Evolutionary conservation across 2,329 filamentous ascomycete species (phyloP).

Genomic region (Botryotinia convoluta): DNA sequence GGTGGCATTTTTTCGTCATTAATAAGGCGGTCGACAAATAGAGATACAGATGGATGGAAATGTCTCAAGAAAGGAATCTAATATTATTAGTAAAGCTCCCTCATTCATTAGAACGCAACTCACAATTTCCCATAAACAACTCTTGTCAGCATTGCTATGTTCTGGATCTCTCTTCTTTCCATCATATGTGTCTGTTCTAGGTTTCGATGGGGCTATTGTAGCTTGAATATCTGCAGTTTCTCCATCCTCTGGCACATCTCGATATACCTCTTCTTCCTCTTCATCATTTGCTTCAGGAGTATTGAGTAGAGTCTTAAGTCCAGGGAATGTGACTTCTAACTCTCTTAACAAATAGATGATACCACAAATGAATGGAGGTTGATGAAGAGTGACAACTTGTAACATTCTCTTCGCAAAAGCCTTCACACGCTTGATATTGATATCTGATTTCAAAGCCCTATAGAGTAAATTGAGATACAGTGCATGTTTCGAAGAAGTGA

Average conservation of each 20-base stretch:
- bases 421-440: slow-evolving; percentile 89
- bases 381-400: slow-evolving; percentile 82
- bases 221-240: slow-evolving; percentile 33
- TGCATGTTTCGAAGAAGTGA: slow-evolving; percentile 89
- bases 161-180: slow-evolving; percentile 88
- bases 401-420: slow-evolving; percentile 93
- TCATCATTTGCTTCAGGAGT: slow-evolving; percentile 77
- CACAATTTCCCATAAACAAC: slow-evolving; percentile 89
- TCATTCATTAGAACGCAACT: slow-evolving; percentile 33
- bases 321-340: slow-evolving; percentile 74
- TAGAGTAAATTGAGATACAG: slow-evolving; percentile 92
- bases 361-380: slow-evolving; percentile 88
- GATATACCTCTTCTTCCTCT: slow-evolving; percentile 55
- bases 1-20: slow-evolving; percentile 68
- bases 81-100: not conserved
- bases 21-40: slow-evolving; percentile 74
- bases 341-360: slow-evolving; percentile 88
- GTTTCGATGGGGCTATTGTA: slow-evolving; percentile 19
- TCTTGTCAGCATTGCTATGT: slow-evolving; percentile 87
- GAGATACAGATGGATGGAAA: slow-evolving; percentile 88
- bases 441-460: slow-evolving; percentile 80
- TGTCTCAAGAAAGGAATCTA: slow-evolving; percentile 69
- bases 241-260: slow-evolving; percentile 60
- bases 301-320: slow-evolving; percentile 72
- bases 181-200: slow-evolving; percentile 59